A percentile compares a stretch with the other conserved stretches of the same genome.
phyloP scores from a whole-genome alignment of 2,329 filamentous ascomycete genomes.

The Aspergillus fumigatiaffinis region DNA sequence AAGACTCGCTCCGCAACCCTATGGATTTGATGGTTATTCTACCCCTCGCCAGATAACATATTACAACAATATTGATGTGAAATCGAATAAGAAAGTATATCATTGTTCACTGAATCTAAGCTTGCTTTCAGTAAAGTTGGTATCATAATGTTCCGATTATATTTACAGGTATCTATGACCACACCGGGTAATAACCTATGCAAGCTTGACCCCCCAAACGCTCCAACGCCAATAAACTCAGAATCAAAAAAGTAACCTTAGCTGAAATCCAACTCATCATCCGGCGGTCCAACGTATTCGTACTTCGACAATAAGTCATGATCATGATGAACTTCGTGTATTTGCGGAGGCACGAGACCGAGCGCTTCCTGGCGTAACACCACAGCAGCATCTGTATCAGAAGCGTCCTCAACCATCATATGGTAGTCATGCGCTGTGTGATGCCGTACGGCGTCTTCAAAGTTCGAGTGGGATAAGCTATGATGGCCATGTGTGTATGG shows the following conservation, averaged over 20 bases:
- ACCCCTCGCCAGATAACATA: background rate
- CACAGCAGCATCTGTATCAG: constrained; percentile 29
- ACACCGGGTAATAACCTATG: background rate
- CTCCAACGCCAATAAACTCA: background rate
- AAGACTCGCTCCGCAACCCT: constrained; percentile 18
- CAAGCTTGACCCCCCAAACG: background rate
- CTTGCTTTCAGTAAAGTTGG: background rate
- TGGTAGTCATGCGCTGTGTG: constrained; percentile 38
- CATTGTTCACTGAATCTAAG: background rate
- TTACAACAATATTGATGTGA: background rate
- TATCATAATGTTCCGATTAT: background rate
- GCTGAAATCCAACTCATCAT: constrained; percentile 28
- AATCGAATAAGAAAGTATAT: background rate
- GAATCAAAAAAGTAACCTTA: constrained; percentile 6
- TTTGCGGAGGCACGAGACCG: constrained; percentile 35
- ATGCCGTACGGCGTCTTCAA: constrained; percentile 38
- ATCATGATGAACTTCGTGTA: constrained; percentile 39
- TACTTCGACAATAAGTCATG: constrained; percentile 38
- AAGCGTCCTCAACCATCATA: constrained; percentile 40
- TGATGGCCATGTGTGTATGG: constrained; percentile 32
- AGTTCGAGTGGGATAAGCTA: constrained; percentile 29
- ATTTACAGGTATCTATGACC: background rate
- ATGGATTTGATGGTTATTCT: constrained; percentile 3
- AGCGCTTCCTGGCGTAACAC: constrained; percentile 36
- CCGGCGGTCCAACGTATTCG: constrained; percentile 36